These are phyloP conservation scores for Populus pruinosa DNA, from an alignment of 345 rosid species.

Conservation along the genomic window DNA sequence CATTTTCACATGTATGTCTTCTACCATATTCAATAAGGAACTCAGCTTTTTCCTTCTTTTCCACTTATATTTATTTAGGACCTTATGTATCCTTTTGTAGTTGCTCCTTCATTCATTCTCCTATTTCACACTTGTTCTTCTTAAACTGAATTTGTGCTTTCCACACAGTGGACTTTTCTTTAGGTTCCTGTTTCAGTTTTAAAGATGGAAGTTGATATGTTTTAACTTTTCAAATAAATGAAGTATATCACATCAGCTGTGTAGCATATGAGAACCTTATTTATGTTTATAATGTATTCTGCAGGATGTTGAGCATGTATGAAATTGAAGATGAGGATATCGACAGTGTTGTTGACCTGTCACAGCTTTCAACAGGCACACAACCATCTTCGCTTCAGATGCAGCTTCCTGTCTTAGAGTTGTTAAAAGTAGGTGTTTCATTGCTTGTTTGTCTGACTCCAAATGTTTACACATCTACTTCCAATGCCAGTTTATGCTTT, in stretches of 20 bases:
- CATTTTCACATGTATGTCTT: slow-evolving; percentile 84
- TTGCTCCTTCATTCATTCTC: background rate
- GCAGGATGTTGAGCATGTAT: slow-evolving; percentile 87
- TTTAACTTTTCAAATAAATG: background rate
- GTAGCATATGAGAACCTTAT: background rate
- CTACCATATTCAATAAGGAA: slow-evolving; percentile 1
- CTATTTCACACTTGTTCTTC: background rate
- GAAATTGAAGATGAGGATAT: slow-evolving; percentile 74
- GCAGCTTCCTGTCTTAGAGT: slow-evolving; percentile 83
- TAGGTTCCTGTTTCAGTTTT: background rate
- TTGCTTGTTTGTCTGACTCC: background rate
- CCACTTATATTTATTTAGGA: background rate
- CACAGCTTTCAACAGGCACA: slow-evolving; percentile 40
- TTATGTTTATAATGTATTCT: slow-evolving; percentile 10
- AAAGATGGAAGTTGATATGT: background rate
- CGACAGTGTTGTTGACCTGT: slow-evolving; percentile 52
- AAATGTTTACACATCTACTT: too few relatives aligned
- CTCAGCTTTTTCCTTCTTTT: background rate
- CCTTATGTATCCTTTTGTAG: background rate
- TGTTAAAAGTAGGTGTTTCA: slow-evolving; percentile 62
- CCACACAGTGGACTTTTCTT: background rate
- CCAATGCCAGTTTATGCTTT: background rate
- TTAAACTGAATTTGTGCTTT: background rate
- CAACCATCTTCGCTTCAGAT: slow-evolving; percentile 59
- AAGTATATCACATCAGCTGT: background rate